Evolutionary conservation across 2,329 filamentous ascomycete species (phyloP).

Genomic region (Ilyonectria sp.): DNA sequence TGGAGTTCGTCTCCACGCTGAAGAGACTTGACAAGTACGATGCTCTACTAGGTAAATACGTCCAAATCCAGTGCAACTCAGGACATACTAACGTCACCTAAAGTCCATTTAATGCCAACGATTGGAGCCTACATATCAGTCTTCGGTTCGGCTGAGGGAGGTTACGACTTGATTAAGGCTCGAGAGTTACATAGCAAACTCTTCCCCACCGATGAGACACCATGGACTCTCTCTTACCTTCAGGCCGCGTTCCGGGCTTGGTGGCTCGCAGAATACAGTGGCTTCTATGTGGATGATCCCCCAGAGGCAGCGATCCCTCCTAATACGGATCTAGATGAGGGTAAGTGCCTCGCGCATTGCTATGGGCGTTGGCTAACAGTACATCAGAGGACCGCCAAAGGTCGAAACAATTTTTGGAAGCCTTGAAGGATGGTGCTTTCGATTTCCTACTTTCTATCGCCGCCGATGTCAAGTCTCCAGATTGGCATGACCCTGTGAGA

Average conservation of each 20-base stretch:
- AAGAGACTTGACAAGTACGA: conserved; percentile 85
- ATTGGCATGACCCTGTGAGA: conserved; percentile 91
- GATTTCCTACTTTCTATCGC: conserved; percentile 92
- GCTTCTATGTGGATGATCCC: conserved; percentile 85
- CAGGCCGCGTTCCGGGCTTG: conserved; percentile 84
- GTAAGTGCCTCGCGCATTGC: conserved; percentile 49
- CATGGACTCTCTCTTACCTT: conserved; percentile 82
- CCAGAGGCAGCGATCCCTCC: conserved; percentile 69
- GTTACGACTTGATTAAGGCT: conserved; percentile 76
- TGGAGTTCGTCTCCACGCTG: conserved; percentile 77
- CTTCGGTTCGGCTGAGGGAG: conserved; percentile 84
- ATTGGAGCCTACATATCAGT: conserved; percentile 83
- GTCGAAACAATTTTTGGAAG: conserved; percentile 80
- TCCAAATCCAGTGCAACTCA: conserved; percentile 22
- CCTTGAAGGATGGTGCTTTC: conserved; percentile 89
- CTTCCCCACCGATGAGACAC: conserved; percentile 75
- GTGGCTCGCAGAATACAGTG: conserved; percentile 96
- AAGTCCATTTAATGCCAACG: conserved; percentile 86
- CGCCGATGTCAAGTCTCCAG: conserved; percentile 82
- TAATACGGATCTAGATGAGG: conserved; percentile 75
- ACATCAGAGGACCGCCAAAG: conserved; percentile 77
- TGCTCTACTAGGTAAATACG: conserved; percentile 64
- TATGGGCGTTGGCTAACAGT: conserved; percentile 36
- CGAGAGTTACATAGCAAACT: conserved; percentile 79
- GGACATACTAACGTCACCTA: conserved; percentile 21